Percentiles rank a stretch among this genome's conserved stretches.
Conservation (phyloP, 2,329 filamentous ascomycete species). For the Fusarium transvaalense region DNA sequence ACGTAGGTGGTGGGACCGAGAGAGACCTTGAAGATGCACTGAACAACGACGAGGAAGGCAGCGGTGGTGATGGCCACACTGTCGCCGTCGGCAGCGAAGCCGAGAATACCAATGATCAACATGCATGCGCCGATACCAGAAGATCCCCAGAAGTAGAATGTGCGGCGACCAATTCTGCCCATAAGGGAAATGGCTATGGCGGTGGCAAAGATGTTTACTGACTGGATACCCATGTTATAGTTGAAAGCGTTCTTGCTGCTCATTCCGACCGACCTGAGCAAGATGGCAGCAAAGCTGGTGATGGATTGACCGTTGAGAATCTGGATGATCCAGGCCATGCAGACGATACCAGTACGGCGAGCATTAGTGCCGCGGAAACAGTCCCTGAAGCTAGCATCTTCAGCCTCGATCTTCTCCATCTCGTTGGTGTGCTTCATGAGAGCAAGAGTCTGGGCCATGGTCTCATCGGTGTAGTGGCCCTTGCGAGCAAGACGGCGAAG, state of each 20-base stretch:
- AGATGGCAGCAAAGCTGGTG: conserved; percentile 66
- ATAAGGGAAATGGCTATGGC: conserved; percentile 56
- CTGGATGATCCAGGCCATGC: conserved; percentile 54
- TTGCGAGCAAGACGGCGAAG: conserved; percentile 56
- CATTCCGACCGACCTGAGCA: conserved; percentile 65
- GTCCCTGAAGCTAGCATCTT: conserved; percentile 61
- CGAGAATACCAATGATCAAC: conserved; percentile 58
- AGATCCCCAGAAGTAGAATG: conserved; percentile 58
- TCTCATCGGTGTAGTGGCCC: conserved; percentile 54
- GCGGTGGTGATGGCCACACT: conserved; percentile 48
- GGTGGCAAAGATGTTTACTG: conserved; percentile 58
- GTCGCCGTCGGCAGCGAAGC: conserved; percentile 48
- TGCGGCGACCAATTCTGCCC: conserved; percentile 55
- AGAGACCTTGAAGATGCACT: conserved; percentile 65
- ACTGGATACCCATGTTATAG: conserved; percentile 63
- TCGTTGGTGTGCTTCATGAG: conserved; percentile 60
- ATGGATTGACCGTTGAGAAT: conserved; percentile 60
- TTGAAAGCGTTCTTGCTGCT: conserved; percentile 57
- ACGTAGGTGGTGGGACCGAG: conserved; percentile 79
- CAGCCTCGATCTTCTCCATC: conserved; percentile 56
- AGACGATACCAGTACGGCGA: conserved; percentile 54
- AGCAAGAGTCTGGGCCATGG: conserved; percentile 55
- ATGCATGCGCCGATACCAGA: conserved; percentile 55
- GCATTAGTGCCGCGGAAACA: conserved; percentile 62
- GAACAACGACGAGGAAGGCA: conserved; percentile 56